Base-by-base conservation (phyloP, 208 protist species). In the Acanthamoeba lenticulata region DNA sequence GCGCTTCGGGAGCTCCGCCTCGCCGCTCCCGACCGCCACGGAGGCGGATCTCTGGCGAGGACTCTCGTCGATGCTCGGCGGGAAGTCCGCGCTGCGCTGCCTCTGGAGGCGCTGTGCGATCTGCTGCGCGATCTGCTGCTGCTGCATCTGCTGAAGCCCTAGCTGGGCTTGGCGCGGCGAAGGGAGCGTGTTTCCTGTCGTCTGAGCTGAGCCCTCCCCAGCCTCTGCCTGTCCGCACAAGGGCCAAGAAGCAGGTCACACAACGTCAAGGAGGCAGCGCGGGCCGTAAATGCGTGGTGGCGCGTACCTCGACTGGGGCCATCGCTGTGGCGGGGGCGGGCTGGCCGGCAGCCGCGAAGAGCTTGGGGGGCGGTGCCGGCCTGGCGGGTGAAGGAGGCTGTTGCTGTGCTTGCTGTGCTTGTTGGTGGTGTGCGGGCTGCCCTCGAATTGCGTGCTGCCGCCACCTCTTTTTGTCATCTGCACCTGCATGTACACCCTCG, bases 361-460 rank as follows among this genome's bases (percentile, higher is more conserved):
- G 57, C 4, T 21, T 32, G 57, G 57, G 57, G 2, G 69, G 69
- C 5, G 69, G 69, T 9, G 69, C 36, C 21, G 69, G 34, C 1
- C 36, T 6, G 36, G 36, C 67, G 67, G 57, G 27, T n/a, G n/a
- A n/a, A 60, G 11, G 15, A 60, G 11, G 52, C 15, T 60, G 52
- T 21, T 60, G 15, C 52, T 21, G 52, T 11, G 52, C 52, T 27
- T 65, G 67, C 6, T 74, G 65, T 7, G 6, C 69, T 6, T 29
- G 36, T 2, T n/a, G 36, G 34, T 47, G 38, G 36, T n/a, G 36
- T 9, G 69, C 34, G 69, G 69, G 36, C 69, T 79, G 69, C 4
- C 69, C 69, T n/a, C 69, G 69, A n/a, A 79, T 79, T n/a, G 69
- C 69, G 36, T 79, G 69, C 69, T 79, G 69, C 27, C 69, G 69